phyloP scores from a whole-genome alignment of 1,284 basidiomycete species.

The Vanrija pseudolonga region DNA sequence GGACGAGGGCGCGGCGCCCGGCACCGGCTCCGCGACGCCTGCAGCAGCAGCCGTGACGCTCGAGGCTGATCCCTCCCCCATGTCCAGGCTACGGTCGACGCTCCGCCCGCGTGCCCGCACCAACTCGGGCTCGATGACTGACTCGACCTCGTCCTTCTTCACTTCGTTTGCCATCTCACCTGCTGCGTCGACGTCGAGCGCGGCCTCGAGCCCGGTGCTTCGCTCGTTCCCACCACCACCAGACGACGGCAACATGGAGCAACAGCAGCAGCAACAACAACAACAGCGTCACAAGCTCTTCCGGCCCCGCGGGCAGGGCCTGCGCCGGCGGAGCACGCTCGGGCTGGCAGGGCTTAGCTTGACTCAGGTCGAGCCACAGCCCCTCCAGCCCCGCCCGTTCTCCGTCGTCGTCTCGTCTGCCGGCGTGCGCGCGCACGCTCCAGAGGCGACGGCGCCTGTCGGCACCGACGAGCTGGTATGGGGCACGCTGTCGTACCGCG shows the following conservation, averaged over 20 bases:
- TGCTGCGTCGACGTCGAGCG: too few relatives aligned
- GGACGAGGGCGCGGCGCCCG: not conserved
- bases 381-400: conserved; percentile 2
- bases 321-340: conserved; percentile 1
- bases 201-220: too few relatives aligned
- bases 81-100: not conserved
- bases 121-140: too few relatives aligned
- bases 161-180: not conserved
- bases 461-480: conserved; percentile 17
- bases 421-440: conserved; percentile 6
- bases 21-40: not conserved
- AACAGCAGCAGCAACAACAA: too few relatives aligned
- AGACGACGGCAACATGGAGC: too few relatives aligned
- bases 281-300: too few relatives aligned
- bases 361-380: not conserved
- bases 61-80: not conserved
- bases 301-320: too few relatives aligned
- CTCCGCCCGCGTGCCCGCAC: too few relatives aligned
- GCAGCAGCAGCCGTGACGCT: too few relatives aligned
- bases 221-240: too few relatives aligned
- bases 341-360: not conserved
- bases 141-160: not conserved
- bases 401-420: conserved; percentile 13
- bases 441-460: not conserved
- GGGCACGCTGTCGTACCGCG: conserved; percentile 18